These are phyloP conservation scores for Tetrapisispora namnaoensis DNA, from an alignment of 805 yeast species.

Conservation along the genomic window DNA sequence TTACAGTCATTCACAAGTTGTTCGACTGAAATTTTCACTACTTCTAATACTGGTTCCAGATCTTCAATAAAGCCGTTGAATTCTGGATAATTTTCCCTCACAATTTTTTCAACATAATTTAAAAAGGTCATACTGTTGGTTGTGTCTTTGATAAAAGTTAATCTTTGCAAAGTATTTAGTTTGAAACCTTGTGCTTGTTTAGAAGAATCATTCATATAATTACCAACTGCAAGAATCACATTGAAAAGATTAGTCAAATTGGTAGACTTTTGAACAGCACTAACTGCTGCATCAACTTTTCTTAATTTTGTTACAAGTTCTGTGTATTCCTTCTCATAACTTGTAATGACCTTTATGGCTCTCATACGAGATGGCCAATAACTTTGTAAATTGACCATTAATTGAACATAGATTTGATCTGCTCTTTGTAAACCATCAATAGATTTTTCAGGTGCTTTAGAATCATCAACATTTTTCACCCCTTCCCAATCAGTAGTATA, in stretches of 20 bases:
- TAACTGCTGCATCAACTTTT: constrained; percentile 63
- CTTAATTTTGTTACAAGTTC: constrained; percentile 61
- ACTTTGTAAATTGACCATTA: constrained; percentile 71
- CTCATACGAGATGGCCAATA: constrained; percentile 92
- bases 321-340: constrained; percentile 68
- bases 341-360: constrained; percentile 60
- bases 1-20: constrained; percentile 67
- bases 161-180: constrained; percentile 77
- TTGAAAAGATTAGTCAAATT: constrained; percentile 66
- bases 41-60: constrained; percentile 43
- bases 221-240: constrained; percentile 84
- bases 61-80: constrained; percentile 69
- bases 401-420: constrained; percentile 73
- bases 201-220: constrained; percentile 88
- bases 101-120: constrained; percentile 82
- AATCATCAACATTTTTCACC: constrained; percentile 31
- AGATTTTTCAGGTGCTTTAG: constrained; percentile 52
- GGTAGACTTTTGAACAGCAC: constrained; percentile 53
- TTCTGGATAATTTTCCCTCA: constrained; percentile 79
- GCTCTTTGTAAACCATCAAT: constrained; percentile 74
- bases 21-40: constrained; percentile 71
- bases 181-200: constrained; percentile 92
- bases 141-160: constrained; percentile 84
- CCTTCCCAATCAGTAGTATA: constrained; percentile 64
- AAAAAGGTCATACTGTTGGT: constrained; percentile 79